Conservation (phyloP, 495 filamentous ascomycete species). For the Venustampulla echinocandica region DNA sequence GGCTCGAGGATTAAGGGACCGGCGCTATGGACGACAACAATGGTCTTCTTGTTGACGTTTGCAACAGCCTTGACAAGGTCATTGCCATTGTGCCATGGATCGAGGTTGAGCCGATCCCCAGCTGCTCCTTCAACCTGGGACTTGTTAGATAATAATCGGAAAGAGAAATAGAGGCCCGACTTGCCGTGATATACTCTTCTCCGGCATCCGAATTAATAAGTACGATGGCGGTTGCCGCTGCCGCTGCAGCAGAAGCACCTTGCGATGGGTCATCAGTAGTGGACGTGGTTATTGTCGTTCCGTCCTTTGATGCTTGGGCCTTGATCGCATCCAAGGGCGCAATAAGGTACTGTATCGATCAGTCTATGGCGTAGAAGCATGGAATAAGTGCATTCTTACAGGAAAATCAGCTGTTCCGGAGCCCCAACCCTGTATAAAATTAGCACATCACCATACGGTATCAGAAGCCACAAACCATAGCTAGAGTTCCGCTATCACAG, state of each 20-base stretch:
- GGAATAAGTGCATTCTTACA: conserved; percentile 15
- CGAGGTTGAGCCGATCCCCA: conserved; percentile 88
- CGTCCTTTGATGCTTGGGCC: conserved; percentile 52
- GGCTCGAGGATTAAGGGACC: conserved; percentile 72
- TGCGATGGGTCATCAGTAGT: conserved; percentile 65
- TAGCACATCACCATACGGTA: neutral
- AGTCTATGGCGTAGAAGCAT: neutral
- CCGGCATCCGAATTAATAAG: conserved; percentile 84
- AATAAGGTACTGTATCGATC: conserved; percentile 55
- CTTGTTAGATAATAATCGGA: too few species aligned
- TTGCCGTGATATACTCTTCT: conserved; percentile 73
- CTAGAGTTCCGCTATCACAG: conserved; percentile 78
- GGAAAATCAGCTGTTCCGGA: conserved; percentile 84
- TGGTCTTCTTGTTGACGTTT: conserved; percentile 72
- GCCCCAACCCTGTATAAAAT: conserved; percentile 69
- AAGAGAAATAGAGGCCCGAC: too few species aligned
- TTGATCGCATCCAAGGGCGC: conserved; percentile 82
- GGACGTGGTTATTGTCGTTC: conserved; percentile 58
- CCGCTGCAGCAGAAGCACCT: conserved; percentile 52
- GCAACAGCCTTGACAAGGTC: conserved; percentile 68
- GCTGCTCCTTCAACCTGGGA: conserved; percentile 78
- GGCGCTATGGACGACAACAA: conserved; percentile 80
- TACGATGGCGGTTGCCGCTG: conserved; percentile 60
- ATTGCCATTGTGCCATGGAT: conserved; percentile 78
- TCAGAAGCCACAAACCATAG: conserved; percentile 52